Percentiles rank a stretch among this genome's conserved stretches.
Evolutionary conservation across 768 basidiomycete species (phyloP).

Genomic region (Glaciozyma martinii): DNA sequence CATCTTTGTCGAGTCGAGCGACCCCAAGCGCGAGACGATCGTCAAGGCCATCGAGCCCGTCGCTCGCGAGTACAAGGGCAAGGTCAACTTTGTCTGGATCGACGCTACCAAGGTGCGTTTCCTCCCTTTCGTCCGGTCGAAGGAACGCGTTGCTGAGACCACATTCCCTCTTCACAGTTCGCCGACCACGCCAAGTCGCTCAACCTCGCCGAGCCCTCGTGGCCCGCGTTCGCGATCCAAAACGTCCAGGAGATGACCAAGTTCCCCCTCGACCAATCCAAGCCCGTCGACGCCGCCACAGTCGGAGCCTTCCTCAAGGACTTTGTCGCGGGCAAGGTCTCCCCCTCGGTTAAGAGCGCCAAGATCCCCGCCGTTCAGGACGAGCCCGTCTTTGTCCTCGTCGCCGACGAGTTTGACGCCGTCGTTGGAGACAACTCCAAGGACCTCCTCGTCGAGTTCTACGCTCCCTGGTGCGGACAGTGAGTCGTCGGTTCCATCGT

Average conservation of each 20-base stretch:
- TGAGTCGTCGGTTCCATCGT: slow-evolving; percentile 15
- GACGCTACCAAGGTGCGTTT: slow-evolving; percentile 62
- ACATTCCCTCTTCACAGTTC: slow-evolving; percentile 44
- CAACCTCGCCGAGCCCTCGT: slow-evolving; percentile 72
- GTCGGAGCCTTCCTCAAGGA: slow-evolving; percentile 55
- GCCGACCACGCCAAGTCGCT: slow-evolving; percentile 91
- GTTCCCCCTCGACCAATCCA: slow-evolving; percentile 64
- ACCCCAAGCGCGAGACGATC: slow-evolving; percentile 52
- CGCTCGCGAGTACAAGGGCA: slow-evolving; percentile 69
- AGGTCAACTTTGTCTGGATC: slow-evolving; percentile 96
- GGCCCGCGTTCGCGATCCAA: slow-evolving; percentile 93
- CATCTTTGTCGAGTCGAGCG: slow-evolving; percentile 77
- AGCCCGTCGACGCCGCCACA: slow-evolving; percentile 52
- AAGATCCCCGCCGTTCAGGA: slow-evolving; percentile 74
- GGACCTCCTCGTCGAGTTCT: slow-evolving; percentile 95
- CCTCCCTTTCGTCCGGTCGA: neutral
- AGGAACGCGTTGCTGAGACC: neutral
- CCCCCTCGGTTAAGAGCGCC: slow-evolving; percentile 81
- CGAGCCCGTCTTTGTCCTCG: slow-evolving; percentile 70
- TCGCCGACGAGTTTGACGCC: slow-evolving; percentile 81
- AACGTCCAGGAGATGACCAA: slow-evolving; percentile 73
- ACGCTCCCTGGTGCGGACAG: slow-evolving; percentile 75
- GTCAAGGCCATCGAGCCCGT: slow-evolving; percentile 64
- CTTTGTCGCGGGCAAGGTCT: slow-evolving; percentile 62
- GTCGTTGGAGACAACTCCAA: slow-evolving; percentile 71